Percentiles rank a stretch among this genome's conserved stretches.
Conservation (phyloP, 805 yeast genomes). For the Brettanomyces anomalus region DNA sequence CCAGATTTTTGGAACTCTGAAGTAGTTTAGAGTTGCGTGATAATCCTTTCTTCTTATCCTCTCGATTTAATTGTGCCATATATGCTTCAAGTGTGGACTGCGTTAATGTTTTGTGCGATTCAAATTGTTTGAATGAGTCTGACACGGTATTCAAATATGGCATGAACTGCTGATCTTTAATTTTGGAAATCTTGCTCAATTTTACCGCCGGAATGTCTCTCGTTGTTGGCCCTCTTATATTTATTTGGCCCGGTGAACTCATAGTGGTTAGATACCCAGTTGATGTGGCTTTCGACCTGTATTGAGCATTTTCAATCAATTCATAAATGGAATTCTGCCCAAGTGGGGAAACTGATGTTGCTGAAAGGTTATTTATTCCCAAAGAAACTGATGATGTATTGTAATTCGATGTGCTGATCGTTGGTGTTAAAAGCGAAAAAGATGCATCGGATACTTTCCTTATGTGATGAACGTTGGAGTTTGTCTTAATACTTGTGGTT, state of each 20-base stretch:
- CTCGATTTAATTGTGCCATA: slow-evolving; percentile 15
- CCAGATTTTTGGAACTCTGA: not conserved
- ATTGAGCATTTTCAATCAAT: slow-evolving; percentile 54
- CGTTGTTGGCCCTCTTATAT: slow-evolving; percentile 59
- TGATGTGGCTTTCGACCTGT: slow-evolving; percentile 21
- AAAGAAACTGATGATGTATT: slow-evolving; percentile 29
- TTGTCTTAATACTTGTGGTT: not conserved
- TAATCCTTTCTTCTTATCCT: slow-evolving; percentile 11
- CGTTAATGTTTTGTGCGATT: slow-evolving; percentile 34
- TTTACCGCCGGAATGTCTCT: slow-evolving; percentile 80
- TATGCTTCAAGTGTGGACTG: slow-evolving; percentile 32
- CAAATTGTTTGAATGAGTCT: slow-evolving; percentile 36
- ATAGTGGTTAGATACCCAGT: slow-evolving; percentile 20
- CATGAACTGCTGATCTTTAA: slow-evolving; percentile 33
- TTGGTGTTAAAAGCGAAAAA: slow-evolving; percentile 17
- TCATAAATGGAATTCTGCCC: slow-evolving; percentile 75
- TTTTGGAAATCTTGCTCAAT: slow-evolving; percentile 40
- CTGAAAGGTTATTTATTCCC: slow-evolving; percentile 32
- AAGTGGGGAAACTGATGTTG: slow-evolving; percentile 39
- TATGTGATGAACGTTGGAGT: not conserved
- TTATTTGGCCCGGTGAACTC: slow-evolving; percentile 34
- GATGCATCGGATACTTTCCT: slow-evolving; percentile 19
- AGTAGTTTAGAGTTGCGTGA: not conserved
- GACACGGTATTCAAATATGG: slow-evolving; percentile 36
- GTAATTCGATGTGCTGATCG: slow-evolving; percentile 10